Conservation (phyloP, 176 grass and related monocot species). For the Aegilops tauschii region DNA sequence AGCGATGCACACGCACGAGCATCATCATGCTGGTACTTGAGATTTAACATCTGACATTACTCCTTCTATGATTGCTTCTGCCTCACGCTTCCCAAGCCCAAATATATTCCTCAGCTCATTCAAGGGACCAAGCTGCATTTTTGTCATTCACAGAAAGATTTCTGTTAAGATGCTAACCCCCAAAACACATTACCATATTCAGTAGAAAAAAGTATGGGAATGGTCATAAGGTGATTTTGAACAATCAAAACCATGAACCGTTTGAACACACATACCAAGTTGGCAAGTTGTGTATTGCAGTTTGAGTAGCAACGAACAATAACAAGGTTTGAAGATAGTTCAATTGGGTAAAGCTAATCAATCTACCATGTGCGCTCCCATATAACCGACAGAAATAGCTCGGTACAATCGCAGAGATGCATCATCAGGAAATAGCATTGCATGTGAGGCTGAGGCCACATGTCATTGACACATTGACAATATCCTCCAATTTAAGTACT, state of each 20-base stretch:
- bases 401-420: too few species aligned
- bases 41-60: constrained; percentile 75
- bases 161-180: constrained; percentile 31
- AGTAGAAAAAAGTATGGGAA: neutral
- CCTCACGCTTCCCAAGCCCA: constrained; percentile 86
- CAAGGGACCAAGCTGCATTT: constrained; percentile 68
- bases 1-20: neutral
- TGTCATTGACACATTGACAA: neutral
- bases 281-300: neutral
- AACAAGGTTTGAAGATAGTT: neutral
- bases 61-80: constrained; percentile 72
- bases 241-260: neutral
- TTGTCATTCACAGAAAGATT: constrained; percentile 16
- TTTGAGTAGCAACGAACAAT: neutral
- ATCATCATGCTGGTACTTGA: constrained; percentile 33
- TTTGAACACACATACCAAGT: neutral
- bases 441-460: neutral
- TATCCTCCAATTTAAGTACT: neutral
- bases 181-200: constrained; percentile 10
- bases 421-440: too few species aligned
- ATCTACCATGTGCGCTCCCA: too few species aligned
- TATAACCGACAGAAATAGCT: too few species aligned
- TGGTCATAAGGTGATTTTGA: neutral
- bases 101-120: constrained; percentile 90
- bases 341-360: constrained; percentile 5